phyloP scores from a whole-genome alignment of 2,329 filamentous ascomycete genomes.

The Penicillium aurantiogriseum region DNA sequence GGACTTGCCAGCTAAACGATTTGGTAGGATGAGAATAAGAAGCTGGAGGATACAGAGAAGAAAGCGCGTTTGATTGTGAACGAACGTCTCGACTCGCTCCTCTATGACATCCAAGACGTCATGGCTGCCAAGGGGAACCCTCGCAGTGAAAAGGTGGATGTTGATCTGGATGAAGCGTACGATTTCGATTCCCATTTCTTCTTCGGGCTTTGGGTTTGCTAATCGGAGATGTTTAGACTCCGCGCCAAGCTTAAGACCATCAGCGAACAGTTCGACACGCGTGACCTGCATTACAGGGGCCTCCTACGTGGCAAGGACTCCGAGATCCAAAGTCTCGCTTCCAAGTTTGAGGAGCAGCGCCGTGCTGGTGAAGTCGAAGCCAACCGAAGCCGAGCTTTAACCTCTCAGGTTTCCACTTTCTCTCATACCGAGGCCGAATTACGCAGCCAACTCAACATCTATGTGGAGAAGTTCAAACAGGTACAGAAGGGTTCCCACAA shows the following conservation, averaged over 20 bases:
- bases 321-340: slow-evolving; percentile 88
- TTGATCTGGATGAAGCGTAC: slow-evolving; percentile 86
- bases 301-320: slow-evolving; percentile 91
- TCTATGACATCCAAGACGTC: slow-evolving; percentile 82
- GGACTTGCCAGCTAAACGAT: slow-evolving; percentile 5
- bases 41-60: slow-evolving; percentile 80
- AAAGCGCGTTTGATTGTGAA: slow-evolving; percentile 80
- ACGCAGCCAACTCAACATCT: slow-evolving; percentile 92
- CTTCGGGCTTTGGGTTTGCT: background rate
- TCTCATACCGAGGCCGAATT: slow-evolving; percentile 94
- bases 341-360: slow-evolving; percentile 83
- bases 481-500: slow-evolving; percentile 53
- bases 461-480: slow-evolving; percentile 99
- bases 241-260: slow-evolving; percentile 84
- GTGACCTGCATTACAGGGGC: slow-evolving; percentile 90
- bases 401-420: slow-evolving; percentile 88
- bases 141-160: slow-evolving; percentile 74
- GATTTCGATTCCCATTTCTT: slow-evolving; percentile 35
- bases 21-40: slow-evolving; percentile 82
- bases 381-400: slow-evolving; percentile 77
- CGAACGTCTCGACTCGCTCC: slow-evolving; percentile 74
- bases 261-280: slow-evolving; percentile 93
- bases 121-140: slow-evolving; percentile 84
- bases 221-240: slow-evolving; percentile 42
- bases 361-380: slow-evolving; percentile 82